Percentiles rank a stretch among this genome's conserved stretches.
phyloP scores from a whole-genome alignment of 164 flowering plant species.

The Magnolia officinalis region DNA sequence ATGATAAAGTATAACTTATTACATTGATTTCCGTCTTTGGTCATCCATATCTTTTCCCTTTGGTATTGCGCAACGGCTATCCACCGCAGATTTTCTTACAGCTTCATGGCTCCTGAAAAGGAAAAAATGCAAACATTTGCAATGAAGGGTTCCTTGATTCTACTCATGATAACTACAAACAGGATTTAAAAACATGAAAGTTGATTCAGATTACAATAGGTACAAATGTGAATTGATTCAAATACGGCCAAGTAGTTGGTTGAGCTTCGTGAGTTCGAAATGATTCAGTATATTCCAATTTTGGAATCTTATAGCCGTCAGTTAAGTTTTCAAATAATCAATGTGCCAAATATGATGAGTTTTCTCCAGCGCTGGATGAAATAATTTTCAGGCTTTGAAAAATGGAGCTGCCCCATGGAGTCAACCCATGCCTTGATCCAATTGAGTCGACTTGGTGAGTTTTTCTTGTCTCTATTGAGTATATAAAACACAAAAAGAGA shows the following conservation, averaged over 20 bases:
- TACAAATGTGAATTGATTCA: neutral
- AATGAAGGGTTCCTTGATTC: neutral
- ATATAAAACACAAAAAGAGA: neutral
- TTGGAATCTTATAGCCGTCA: too few relatives aligned
- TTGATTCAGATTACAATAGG: neutral
- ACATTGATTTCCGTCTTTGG: conserved; percentile 1
- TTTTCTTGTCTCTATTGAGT: too few relatives aligned
- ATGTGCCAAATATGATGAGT: too few relatives aligned
- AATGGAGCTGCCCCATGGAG: neutral
- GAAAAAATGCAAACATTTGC: neutral
- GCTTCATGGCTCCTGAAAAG: neutral
- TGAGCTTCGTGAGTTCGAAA: neutral
- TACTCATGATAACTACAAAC: neutral
- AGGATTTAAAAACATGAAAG: neutral
- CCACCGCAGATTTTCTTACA: neutral
- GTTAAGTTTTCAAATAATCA: too few relatives aligned
- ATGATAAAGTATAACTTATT: neutral
- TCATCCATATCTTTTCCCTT: neutral
- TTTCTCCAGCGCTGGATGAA: too few relatives aligned
- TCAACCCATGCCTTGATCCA: too few relatives aligned
- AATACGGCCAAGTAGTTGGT: neutral
- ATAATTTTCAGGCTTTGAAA: neutral
- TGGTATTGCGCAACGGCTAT: neutral
- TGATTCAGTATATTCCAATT: too few relatives aligned
- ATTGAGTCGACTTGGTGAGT: too few relatives aligned